Evolutionary conservation across 495 filamentous ascomycete species (phyloP).

Genomic region (Terfezia claveryi): DNA sequence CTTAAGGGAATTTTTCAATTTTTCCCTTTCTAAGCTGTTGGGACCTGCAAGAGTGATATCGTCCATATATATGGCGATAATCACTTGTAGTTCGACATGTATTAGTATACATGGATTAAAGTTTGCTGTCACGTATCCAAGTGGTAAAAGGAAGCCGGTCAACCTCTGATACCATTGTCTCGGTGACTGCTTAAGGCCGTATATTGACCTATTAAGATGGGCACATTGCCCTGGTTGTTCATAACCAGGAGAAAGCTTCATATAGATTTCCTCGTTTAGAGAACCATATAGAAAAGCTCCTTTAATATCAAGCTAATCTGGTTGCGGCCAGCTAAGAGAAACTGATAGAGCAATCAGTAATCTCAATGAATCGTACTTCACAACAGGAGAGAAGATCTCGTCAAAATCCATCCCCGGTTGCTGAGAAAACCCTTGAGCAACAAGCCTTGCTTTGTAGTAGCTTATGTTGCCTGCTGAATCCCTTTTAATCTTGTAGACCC

Average conservation of each 20-base stretch:
- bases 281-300: too few relatives aligned
- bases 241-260: constrained; percentile 7
- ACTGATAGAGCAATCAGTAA: constrained; percentile 5
- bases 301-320: too few relatives aligned
- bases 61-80: constrained; percentile 1
- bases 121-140: not conserved
- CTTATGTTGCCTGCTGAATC: too few relatives aligned
- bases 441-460: too few relatives aligned
- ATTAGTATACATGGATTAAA: constrained; percentile 3
- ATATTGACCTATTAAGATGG: not conserved
- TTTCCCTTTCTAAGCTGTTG: not conserved
- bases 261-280: constrained; percentile 1
- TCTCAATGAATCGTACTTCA: not conserved
- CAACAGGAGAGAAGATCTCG: too few relatives aligned
- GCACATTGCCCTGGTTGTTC: not conserved
- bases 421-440: too few relatives aligned
- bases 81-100: not conserved
- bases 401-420: too few relatives aligned
- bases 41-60: not conserved
- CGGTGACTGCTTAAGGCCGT: too few relatives aligned
- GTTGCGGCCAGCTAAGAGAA: not conserved
- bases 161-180: constrained; percentile 6
- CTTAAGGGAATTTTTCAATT: not conserved
- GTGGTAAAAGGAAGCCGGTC: not conserved
- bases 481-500: not conserved